Evolutionary conservation across 2,329 filamentous ascomycete genomes (phyloP).

Genomic region (Helminthosporium solani): DNA sequence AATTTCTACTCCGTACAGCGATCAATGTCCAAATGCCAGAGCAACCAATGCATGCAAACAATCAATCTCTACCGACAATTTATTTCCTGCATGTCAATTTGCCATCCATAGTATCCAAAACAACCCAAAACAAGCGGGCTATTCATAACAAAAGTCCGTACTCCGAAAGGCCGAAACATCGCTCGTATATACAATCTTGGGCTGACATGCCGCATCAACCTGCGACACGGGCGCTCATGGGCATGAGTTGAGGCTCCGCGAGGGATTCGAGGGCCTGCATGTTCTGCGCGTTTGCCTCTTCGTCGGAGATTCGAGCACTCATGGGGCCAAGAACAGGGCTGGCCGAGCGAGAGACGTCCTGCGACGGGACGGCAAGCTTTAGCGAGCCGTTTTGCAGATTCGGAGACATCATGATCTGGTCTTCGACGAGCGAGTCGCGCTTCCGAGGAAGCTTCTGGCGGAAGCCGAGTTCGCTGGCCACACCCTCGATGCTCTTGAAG

Average conservation of each 20-base stretch:
- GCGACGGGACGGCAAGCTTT: constrained; percentile 32
- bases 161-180: not conserved
- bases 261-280: constrained; percentile 24
- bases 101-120: not conserved
- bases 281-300: constrained; percentile 19
- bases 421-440: constrained; percentile 37
- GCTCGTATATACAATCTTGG: not conserved
- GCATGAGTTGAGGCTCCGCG: constrained; percentile 27
- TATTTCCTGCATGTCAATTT: not conserved
- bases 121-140: not conserved
- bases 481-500: constrained; percentile 53
- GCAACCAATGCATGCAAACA: constrained; percentile 3
- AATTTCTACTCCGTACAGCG: not conserved
- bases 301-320: constrained; percentile 34
- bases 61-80: constrained; percentile 2
- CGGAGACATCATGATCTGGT: constrained; percentile 7
- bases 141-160: not conserved
- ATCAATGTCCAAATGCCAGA: not conserved
- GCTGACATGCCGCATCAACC: constrained; percentile 1
- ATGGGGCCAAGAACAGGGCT: constrained; percentile 39
- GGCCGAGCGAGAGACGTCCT: constrained; percentile 33
- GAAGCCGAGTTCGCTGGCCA: constrained; percentile 48
- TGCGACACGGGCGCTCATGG: constrained; percentile 36
- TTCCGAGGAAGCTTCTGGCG: constrained; percentile 46
- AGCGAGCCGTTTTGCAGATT: constrained; percentile 20